A percentile compares a stretch with the other conserved stretches of the same genome.
phyloP scores from a whole-genome alignment of 106 monocot species.

The Apostasia ramifera region DNA sequence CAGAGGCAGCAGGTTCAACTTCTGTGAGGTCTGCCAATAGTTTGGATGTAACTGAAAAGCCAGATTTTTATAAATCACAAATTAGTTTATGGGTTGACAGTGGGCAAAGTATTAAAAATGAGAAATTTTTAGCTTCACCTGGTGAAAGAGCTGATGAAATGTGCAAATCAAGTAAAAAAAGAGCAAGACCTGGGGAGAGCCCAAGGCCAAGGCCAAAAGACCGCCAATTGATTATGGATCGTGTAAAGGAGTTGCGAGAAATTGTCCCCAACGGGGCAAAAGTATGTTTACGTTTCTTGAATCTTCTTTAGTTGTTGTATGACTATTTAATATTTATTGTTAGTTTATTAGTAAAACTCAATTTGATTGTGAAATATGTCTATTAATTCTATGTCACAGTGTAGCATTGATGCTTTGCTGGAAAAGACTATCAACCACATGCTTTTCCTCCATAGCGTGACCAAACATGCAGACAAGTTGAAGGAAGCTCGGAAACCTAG shows the following conservation, averaged over 20 bases:
- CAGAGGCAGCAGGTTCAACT: conserved; percentile 18
- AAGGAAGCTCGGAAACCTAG: conserved; percentile 66
- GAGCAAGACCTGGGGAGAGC: conserved; percentile 67
- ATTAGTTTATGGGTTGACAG: conserved; percentile 65
- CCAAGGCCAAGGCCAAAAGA: conserved; percentile 85
- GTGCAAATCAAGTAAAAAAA: conserved; percentile 55
- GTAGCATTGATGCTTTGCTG: conserved; percentile 82
- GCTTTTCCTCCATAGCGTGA: conserved; percentile 86
- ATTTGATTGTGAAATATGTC: no score
- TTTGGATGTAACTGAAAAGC: conserved; percentile 22
- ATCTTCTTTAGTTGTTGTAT: not conserved
- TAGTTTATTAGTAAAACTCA: no score
- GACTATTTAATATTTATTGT: not conserved
- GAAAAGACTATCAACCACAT: conserved; percentile 92
- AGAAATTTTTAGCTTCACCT: conserved; percentile 27
- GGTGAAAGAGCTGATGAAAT: conserved; percentile 37
- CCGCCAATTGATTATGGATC: conserved; percentile 89
- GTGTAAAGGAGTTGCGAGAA: conserved; percentile 88
- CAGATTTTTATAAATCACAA: conserved; percentile 49
- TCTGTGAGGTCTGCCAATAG: conserved; percentile 27
- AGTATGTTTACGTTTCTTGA: conserved; percentile 25
- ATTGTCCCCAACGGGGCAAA: conserved; percentile 92
- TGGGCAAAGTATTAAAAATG: conserved; percentile 29
- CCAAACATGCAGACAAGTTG: conserved; percentile 79
- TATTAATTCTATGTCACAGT: conserved; percentile 33